Conservation (phyloP, 2,329 filamentous ascomycete species). For the Albophoma yamanashiensis region DNA sequence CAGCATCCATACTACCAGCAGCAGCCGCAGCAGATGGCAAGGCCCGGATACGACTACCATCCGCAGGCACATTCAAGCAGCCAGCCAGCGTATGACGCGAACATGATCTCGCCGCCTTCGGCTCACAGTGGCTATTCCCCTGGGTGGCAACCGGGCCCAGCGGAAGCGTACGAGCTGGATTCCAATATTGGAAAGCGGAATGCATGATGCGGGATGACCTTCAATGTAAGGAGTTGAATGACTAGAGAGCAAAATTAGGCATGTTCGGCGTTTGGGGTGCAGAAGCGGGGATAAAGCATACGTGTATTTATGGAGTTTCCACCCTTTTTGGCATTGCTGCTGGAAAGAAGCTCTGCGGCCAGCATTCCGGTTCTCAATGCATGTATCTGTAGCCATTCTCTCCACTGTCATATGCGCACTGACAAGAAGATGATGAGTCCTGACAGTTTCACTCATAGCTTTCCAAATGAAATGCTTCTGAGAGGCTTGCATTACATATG, state of each 20-base stretch:
- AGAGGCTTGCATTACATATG: no score
- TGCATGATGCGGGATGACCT: neutral
- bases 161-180: slow-evolving; percentile 21
- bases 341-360: no score
- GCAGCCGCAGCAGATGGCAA: slow-evolving; percentile 12
- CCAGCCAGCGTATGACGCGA: slow-evolving; percentile 7
- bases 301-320: no score
- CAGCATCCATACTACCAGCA: slow-evolving; percentile 1
- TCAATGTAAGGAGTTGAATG: neutral
- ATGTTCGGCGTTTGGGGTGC: neutral
- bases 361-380: no score
- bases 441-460: no score
- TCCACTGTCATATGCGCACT: no score
- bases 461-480: no score
- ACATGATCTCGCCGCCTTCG: neutral
- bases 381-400: no score
- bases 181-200: slow-evolving; percentile 7
- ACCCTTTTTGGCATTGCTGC: no score
- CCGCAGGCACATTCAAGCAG: slow-evolving; percentile 6
- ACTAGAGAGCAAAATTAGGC: neutral
- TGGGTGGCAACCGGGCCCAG: slow-evolving; percentile 25
- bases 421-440: no score
- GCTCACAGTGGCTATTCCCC: slow-evolving; percentile 3
- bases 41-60: slow-evolving; percentile 9
- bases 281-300: neutral